Evolutionary conservation across 2,329 filamentous ascomycete species (phyloP), one percentile per base, ranked within the genome.

Genomic region (Helotiales sp.): DNA sequence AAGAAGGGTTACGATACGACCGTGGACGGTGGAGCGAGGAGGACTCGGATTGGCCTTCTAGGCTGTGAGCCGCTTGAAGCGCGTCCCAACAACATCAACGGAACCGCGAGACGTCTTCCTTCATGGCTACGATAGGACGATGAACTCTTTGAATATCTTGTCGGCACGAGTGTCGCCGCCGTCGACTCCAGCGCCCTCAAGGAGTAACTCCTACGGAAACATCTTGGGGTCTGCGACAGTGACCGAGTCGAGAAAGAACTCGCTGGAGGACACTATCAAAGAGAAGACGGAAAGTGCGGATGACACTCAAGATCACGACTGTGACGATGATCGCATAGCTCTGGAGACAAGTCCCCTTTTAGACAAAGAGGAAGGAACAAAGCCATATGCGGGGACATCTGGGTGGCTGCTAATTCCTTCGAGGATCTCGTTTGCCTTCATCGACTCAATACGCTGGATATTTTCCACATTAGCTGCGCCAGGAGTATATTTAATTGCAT

Each of bases 81-180:
- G n/a, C 49, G 19, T 38, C 46, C 44, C 53, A 58, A 52, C 47
- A 30, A 30, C 31, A 30, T 27, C 25, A 53, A 38, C 44, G 24
- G 47, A 58, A 44, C 47, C 44, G 22, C 36, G 17, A 54, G 46
- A 53, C 49, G 19, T 54, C 59, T 55, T 64, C 60, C 65, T 70
- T 69, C 67, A 72, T 86, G 84, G 84, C 81, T 80, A 75, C 73
- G 74, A 63, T 65, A 68, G 54, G 80, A 90, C 82, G 77, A 97
- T 97, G 93, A 97, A 97, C 86, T 96, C 93, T 70, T 81, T 96
- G 80, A 96, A 95, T 79, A 91, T 96, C 74, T 85, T 97, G 74
- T 95, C 91, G 71, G 86, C 90, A 73, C 88, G 89, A 77, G 90
- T 93, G 73, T 86, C 85, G 67, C 82, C 84, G 65, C 74, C 83